phyloP scores from a whole-genome alignment of 306 rosid species.

The Oemleria cerasiformis region DNA sequence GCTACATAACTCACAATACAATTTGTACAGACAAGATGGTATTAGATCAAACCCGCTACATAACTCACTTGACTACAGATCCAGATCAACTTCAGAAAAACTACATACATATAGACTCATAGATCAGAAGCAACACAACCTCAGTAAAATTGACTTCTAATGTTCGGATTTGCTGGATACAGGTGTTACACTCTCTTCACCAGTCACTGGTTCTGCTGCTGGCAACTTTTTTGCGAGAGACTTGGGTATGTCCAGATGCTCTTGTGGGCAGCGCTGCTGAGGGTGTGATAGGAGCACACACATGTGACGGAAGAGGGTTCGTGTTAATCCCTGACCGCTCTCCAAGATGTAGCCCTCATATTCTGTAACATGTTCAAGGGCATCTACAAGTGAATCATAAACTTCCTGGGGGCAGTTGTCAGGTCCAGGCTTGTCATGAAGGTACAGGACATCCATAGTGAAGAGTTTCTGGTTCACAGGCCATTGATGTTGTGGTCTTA shows the following conservation, averaged over 20 bases:
- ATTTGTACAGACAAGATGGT: too few species aligned
- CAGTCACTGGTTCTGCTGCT: slow-evolving; percentile 46
- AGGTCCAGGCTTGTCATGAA: slow-evolving; percentile 94
- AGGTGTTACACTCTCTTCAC: slow-evolving; percentile 43
- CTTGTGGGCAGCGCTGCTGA: slow-evolving; percentile 84
- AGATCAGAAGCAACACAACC: slow-evolving; percentile 9
- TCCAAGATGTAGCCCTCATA: slow-evolving; percentile 89
- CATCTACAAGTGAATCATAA: slow-evolving; percentile 77
- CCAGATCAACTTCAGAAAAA: neutral
- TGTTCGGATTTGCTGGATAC: slow-evolving; percentile 45
- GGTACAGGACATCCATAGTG: slow-evolving; percentile 89
- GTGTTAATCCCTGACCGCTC: slow-evolving; percentile 82
- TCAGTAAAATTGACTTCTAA: slow-evolving; percentile 7
- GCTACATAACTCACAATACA: too few species aligned
- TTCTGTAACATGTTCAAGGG: slow-evolving; percentile 85
- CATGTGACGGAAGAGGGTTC: slow-evolving; percentile 65
- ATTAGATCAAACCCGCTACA: too few species aligned
- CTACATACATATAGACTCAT: slow-evolving; percentile 25
- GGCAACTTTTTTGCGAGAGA: slow-evolving; percentile 61
- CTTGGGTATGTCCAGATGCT: slow-evolving; percentile 70
- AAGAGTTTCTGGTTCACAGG: slow-evolving; percentile 69
- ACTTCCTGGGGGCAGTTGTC: slow-evolving; percentile 95
- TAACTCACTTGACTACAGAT: too few species aligned
- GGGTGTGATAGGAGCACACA: slow-evolving; percentile 72
- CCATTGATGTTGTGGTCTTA: slow-evolving; percentile 76